Conservation (phyloP, 2,329 filamentous ascomycete species). For the Aaosphaeria pasadenensis region DNA sequence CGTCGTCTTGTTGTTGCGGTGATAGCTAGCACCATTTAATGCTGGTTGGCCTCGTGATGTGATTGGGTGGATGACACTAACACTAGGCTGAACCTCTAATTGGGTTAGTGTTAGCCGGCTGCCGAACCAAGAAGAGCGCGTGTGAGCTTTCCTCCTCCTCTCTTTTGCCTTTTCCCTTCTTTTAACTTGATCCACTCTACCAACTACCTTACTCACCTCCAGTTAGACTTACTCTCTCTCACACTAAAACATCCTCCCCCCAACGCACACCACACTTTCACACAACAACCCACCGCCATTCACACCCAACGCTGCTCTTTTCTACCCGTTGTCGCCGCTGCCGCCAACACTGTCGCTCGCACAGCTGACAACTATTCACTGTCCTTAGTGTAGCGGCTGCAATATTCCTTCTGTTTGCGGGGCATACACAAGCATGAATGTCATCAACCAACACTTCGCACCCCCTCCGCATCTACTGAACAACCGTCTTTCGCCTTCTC, state of each 20-base stretch:
- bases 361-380: neutral
- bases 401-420: conserved; percentile 15
- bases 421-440: conserved; percentile 53
- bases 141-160: too few species aligned
- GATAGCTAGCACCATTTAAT: too few species aligned
- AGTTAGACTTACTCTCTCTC: too few species aligned
- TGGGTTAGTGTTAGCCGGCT: too few species aligned
- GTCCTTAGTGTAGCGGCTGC: neutral
- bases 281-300: neutral
- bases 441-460: conserved; percentile 56
- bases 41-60: too few species aligned
- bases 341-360: neutral
- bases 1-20: too few species aligned
- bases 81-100: too few species aligned
- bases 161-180: neutral
- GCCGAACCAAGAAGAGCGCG: too few species aligned
- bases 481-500: conserved; percentile 58
- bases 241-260: too few species aligned
- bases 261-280: conserved; percentile 3
- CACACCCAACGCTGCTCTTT: neutral
- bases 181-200: neutral
- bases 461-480: conserved; percentile 62
- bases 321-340: neutral
- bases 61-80: too few species aligned
- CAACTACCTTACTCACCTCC: neutral